Base-by-base conservation (phyloP, 345 rosid species). In the Pistacia vera region DNA sequence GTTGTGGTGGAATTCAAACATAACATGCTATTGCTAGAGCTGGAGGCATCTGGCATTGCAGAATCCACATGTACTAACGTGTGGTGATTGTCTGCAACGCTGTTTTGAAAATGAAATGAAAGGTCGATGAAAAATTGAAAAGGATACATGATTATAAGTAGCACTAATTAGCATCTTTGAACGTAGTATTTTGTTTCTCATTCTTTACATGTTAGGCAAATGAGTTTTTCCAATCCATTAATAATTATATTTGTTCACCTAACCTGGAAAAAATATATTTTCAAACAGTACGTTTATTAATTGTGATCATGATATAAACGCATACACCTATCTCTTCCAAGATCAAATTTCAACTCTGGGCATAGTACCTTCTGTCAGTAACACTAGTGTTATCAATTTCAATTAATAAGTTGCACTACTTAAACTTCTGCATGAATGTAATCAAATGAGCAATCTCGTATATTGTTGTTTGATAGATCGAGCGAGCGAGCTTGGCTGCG, bases 21-120 rank as follows among this genome's bases (percentile, higher is more conserved):
- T 30, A 59, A 33, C 49, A 72, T 28, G 66, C 41, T 44, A n/a
- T 11, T 22, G 60, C 18, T 25, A 41, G 46, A 36, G 28, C 46
- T 38, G 38, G 44, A 35, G 33, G 33, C 63, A 49, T 33, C 56
- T 62, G 17, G 67, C 14, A 44, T 18, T 59, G 17, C 12, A 63
- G 49, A 30, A 33, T 1, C 13, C 20, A 62, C 76, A 63, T 73
- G 68, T 16, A 28, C 30, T 18, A 63, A 18, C 70, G 35, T 52
- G 70, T 52, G 70, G 77, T 74, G 52, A 49, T 35, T 73, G 70
- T 63, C 35, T 5, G 63, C 73, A 3, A 35, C 11, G 18, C 35
- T 46, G 16, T 5, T 57, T 0, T 36, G 14, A 14, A 58, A n/a
- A 11, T 8, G 5, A 41, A 20, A 49, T 73, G 46, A 20, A 62